Conservation (phyloP, 1,284 basidiomycete species). For the Moesziomyces sp. region DNA sequence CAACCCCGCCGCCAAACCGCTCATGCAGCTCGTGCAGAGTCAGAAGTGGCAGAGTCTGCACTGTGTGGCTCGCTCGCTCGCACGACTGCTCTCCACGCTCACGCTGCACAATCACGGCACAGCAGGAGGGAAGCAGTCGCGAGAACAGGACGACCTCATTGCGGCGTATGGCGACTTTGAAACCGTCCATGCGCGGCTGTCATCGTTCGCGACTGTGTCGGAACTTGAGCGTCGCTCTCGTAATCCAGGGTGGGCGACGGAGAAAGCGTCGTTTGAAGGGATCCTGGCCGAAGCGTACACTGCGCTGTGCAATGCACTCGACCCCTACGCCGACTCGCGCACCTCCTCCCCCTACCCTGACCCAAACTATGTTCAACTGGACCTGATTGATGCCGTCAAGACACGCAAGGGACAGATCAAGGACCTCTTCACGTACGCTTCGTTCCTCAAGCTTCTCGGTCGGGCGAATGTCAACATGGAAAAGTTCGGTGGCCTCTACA, state of each 20-base stretch:
- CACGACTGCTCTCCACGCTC: slow-evolving; percentile 20
- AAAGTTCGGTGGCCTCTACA: slow-evolving; percentile 85
- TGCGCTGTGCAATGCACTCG: slow-evolving; percentile 42
- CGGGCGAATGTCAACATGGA: slow-evolving; percentile 87
- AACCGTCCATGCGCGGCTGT: slow-evolving; percentile 33
- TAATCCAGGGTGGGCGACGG: slow-evolving; percentile 59
- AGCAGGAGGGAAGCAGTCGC: background rate
- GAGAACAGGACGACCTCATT: slow-evolving; percentile 4
- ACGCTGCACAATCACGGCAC: slow-evolving; percentile 7
- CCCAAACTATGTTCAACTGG: slow-evolving; percentile 73
- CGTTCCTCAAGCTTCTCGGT: slow-evolving; percentile 79
- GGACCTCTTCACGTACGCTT: slow-evolving; percentile 78
- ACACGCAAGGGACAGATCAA: slow-evolving; percentile 72
- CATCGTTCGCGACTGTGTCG: slow-evolving; percentile 58
- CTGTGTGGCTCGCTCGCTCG: slow-evolving; percentile 24
- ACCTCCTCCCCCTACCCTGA: slow-evolving; percentile 74
- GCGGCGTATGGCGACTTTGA: slow-evolving; percentile 33
- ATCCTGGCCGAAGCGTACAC: slow-evolving; percentile 33
- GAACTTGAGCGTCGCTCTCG: slow-evolving; percentile 58
- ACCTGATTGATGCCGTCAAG: slow-evolving; percentile 60
- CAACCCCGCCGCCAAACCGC: slow-evolving; percentile 74
- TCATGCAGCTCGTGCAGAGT: slow-evolving; percentile 61
- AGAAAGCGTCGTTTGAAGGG: slow-evolving; percentile 35
- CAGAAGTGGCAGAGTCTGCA: slow-evolving; percentile 42
- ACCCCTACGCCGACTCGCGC: slow-evolving; percentile 64